A percentile compares a stretch with the other conserved stretches of the same genome.
phyloP scores from a whole-genome alignment of 2,329 filamentous ascomycete species.

The Colletotrichum sansevieriae region DNA sequence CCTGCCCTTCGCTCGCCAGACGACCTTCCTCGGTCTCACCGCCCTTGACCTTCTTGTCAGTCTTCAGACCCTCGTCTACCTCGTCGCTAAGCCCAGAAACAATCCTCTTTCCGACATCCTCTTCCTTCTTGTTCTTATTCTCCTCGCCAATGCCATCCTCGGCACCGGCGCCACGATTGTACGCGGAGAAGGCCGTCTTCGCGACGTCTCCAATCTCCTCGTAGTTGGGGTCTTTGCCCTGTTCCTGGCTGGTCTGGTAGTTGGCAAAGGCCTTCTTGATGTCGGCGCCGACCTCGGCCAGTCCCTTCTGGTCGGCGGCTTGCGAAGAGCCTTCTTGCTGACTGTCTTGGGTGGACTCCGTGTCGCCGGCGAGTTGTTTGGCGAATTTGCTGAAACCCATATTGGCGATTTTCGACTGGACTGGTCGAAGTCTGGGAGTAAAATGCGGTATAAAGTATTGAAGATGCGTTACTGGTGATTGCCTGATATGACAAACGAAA shows the following conservation, averaged over 20 bases:
- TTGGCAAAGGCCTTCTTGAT: constrained; percentile 38
- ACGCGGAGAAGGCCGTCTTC: constrained; percentile 49
- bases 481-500: neutral
- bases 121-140: neutral
- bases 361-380: constrained; percentile 43
- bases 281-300: constrained; percentile 35
- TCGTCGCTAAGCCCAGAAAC: neutral
- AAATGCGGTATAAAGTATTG: neutral
- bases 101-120: constrained; percentile 37
- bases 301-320: constrained; percentile 14
- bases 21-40: neutral
- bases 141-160: constrained; percentile 39
- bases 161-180: constrained; percentile 40
- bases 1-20: neutral
- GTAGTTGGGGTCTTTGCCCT: constrained; percentile 40
- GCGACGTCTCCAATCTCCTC: constrained; percentile 40
- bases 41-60: neutral
- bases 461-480: neutral
- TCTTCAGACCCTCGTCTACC: neutral
- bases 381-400: constrained; percentile 48
- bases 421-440: neutral
- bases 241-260: constrained; percentile 33
- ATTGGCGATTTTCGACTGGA: neutral
- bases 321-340: constrained; percentile 12
- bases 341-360: constrained; percentile 27